Evolutionary conservation across 257 asterid species (phyloP), one percentile per base, ranked within the genome.

Genomic region (Solanum phureja): DNA sequence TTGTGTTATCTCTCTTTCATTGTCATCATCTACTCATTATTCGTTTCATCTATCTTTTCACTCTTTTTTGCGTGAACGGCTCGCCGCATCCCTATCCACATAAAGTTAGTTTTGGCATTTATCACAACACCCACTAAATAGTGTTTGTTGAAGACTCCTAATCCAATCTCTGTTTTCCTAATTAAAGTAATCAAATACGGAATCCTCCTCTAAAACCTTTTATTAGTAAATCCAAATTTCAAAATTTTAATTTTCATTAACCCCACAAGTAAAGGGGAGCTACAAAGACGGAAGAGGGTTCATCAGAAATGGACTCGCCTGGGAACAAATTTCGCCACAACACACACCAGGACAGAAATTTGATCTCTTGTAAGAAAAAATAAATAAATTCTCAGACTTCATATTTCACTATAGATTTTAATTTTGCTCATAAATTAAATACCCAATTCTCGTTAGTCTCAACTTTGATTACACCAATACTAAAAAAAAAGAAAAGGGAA

Each of bases 1-100:
- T 4, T 79, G 11, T 42, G 33, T 6, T 19, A 0, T 77, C 40
- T 49, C 85, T 82, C 69, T 82, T 82, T 82, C 85, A 27, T 82
- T 18, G 85, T 82, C 85, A 82, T 82, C 69, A 49, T 82, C 85
- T 49, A 82, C 85, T 82, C 85, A 82, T 82, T 46, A 81, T 81
- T 81, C 66, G 27, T 44, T 34, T 46, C 6, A 44, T 81, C 38
- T 1, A 16, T 44, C 68, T 8, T 46, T 81, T 81, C 16, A 29
- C 40, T 16, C 29, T 49, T 46, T 27, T 81, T 29, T 29, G 68
- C 69, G 42, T 82, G 44, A 82, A 29, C 69, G 69, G 85, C 23
- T 82, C 24, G 85, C 85, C 85, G 85, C 85, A 82, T 31, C 44
- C 44, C 69, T 49, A 29, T 82, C 85, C 21, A 18, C 62, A 18